phyloP scores from a whole-genome alignment of 2,329 filamentous ascomycete genomes.

The Colletotrichum tabaci region DNA sequence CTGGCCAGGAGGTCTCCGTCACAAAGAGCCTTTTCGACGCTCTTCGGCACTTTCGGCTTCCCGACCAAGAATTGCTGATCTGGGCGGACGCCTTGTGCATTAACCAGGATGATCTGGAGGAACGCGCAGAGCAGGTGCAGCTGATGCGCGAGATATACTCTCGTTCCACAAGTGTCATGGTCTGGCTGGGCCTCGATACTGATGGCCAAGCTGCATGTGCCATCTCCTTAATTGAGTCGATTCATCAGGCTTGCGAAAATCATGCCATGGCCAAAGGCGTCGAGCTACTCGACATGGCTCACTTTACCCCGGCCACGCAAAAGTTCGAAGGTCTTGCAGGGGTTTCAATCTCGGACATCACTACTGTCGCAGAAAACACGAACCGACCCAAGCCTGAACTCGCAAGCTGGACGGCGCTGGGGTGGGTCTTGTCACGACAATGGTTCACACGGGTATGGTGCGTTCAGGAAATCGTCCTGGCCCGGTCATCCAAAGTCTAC shows the following conservation, averaged over 20 bases:
- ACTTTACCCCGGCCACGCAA: slow-evolving; percentile 10
- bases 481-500: neutral
- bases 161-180: slow-evolving; percentile 22
- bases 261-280: neutral
- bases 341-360: neutral
- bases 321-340: slow-evolving; percentile 7
- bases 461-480: slow-evolving; percentile 25
- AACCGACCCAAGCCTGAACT: neutral
- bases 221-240: neutral
- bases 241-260: slow-evolving; percentile 1
- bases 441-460: slow-evolving; percentile 33
- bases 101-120: slow-evolving; percentile 40
- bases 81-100: slow-evolving; percentile 45
- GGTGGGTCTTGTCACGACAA: slow-evolving; percentile 8
- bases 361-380: neutral
- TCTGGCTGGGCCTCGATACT: slow-evolving; percentile 37
- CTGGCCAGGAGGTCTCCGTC: slow-evolving; percentile 19
- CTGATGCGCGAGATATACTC: slow-evolving; percentile 43
- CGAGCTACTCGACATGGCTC: slow-evolving; percentile 17
- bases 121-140: slow-evolving; percentile 41
- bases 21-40: slow-evolving; percentile 43
- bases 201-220: neutral
- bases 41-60: slow-evolving; percentile 39
- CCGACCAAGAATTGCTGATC: slow-evolving; percentile 15
- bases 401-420: neutral